Conservation (phyloP, 2,329 filamentous ascomycete genomes). For the Pseudofabraea citricarpa region DNA sequence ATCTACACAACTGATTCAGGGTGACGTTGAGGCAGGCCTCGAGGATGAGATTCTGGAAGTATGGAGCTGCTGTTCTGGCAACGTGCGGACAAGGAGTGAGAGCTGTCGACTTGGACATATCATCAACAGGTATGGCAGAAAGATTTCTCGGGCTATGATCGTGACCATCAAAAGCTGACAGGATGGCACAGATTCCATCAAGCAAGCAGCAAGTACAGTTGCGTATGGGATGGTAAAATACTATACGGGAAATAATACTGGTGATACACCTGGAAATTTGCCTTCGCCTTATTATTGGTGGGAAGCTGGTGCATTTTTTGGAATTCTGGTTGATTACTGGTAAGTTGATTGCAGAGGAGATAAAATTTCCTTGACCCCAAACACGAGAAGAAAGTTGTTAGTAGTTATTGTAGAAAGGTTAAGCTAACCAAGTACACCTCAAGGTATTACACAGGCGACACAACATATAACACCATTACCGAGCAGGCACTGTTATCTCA, state of each 20-base stretch:
- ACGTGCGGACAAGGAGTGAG: neutral
- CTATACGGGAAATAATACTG: slow-evolving; percentile 16
- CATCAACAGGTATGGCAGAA: neutral
- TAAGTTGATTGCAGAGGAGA: neutral
- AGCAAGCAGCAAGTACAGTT: slow-evolving; percentile 13
- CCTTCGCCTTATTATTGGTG: slow-evolving; percentile 48
- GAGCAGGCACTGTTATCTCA: slow-evolving; percentile 54
- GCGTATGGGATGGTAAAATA: slow-evolving; percentile 12
- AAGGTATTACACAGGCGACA: slow-evolving; percentile 55
- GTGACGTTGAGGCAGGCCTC: no score
- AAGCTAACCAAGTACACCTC: no score
- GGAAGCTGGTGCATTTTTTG: slow-evolving; percentile 66
- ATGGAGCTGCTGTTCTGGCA: neutral
- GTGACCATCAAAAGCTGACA: neutral
- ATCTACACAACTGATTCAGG: no score
- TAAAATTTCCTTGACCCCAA: no score
- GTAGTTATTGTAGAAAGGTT: no score
- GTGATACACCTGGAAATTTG: slow-evolving; percentile 12
- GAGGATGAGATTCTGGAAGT: neutral
- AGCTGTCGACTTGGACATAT: neutral
- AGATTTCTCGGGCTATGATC: neutral
- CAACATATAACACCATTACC: slow-evolving; percentile 54
- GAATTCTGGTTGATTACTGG: slow-evolving; percentile 65
- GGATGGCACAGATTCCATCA: slow-evolving; percentile 16
- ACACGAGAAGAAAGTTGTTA: no score